Evolutionary conservation across 306 rosid genomes (phyloP), one percentile per base, ranked within the genome.

Genomic region (Acacia acuminata): DNA sequence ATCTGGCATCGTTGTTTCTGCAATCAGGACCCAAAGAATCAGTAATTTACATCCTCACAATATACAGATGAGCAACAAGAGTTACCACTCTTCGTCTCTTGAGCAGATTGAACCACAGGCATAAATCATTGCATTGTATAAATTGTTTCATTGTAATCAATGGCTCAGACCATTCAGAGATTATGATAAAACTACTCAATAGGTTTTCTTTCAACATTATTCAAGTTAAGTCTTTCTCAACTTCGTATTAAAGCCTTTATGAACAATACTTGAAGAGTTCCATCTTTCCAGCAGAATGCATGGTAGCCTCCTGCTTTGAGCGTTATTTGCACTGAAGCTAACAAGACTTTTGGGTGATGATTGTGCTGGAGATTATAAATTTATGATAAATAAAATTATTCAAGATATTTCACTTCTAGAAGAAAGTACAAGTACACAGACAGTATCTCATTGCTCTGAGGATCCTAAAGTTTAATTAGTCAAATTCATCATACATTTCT

Each of bases 1-100:
- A 89, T 96, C 99, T 48, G 99, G 99, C 98, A 96, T 94, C 86
- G 90, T 97, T 42, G 89, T 88, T 82, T 85, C 99, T 96, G 88
- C 70, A 90, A 84, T 83, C 86, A 83, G 61, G 78, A 81, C 55
- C 84, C 85, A 79, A 78, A 68, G 77, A 10, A 8, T 50, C 42
- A 34, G 43, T 63, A 22, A 45, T 68, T 45, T 75, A 67, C 43
- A 27, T 47, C 48, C 30, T 47, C 14, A 60, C 25, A 79, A 30
- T n/a, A 79, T 24, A 67, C 24, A 85, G 76, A 12, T 72, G 48
- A 83, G 78, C 63, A 20, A 76, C 45, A 80, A 48, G 53, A 84
- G 66, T 65, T 45, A 56, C 64, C 19, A 43, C 70, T 58, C 72
- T 55, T 5, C 4, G 25, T 15, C 77, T 64, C 56, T 20, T 34